phyloP scores from a whole-genome alignment of 2,329 filamentous ascomycete genomes.

The Helotiales sp. region DNA sequence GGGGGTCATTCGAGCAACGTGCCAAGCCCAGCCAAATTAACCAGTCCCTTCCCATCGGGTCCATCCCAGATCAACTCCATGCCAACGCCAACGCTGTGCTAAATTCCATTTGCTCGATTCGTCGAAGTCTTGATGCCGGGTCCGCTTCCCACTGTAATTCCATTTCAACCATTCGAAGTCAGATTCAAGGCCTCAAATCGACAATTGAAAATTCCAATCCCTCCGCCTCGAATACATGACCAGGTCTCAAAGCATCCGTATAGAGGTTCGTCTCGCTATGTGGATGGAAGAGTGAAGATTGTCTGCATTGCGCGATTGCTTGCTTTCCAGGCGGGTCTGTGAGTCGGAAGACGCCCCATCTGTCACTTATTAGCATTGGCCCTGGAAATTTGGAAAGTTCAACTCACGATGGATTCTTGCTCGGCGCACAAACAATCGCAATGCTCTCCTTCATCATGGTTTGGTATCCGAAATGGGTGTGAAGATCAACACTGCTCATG shows the following conservation, averaged over 20 bases:
- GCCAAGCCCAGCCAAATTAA: background rate
- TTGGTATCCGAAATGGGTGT: constrained; percentile 94
- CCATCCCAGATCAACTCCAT: background rate
- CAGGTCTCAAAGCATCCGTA: constrained; percentile 53
- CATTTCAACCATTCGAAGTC: background rate
- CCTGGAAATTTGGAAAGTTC: background rate
- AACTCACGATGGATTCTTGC: constrained; percentile 74
- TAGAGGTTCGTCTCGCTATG: constrained; percentile 52
- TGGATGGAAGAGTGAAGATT: constrained; percentile 84
- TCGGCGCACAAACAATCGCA: constrained; percentile 93
- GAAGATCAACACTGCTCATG: constrained; percentile 91
- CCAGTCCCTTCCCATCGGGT: background rate
- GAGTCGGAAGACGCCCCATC: constrained; percentile 89
- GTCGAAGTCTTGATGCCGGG: no score
- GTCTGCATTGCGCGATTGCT: constrained; percentile 79
- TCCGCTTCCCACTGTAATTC: no score
- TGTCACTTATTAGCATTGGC: constrained; percentile 44
- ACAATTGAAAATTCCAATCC: constrained; percentile 66
- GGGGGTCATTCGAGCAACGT: background rate
- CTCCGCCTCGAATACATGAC: constrained; percentile 63
- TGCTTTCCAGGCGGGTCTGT: constrained; percentile 91
- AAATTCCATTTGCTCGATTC: background rate
- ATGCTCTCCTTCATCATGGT: constrained; percentile 96
- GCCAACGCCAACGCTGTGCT: constrained; percentile 12
- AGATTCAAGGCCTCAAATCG: constrained; percentile 56